These are phyloP conservation scores for Calonectria pauciramosa DNA, from an alignment of 2,329 filamentous ascomycete species.

Conservation along the genomic window DNA sequence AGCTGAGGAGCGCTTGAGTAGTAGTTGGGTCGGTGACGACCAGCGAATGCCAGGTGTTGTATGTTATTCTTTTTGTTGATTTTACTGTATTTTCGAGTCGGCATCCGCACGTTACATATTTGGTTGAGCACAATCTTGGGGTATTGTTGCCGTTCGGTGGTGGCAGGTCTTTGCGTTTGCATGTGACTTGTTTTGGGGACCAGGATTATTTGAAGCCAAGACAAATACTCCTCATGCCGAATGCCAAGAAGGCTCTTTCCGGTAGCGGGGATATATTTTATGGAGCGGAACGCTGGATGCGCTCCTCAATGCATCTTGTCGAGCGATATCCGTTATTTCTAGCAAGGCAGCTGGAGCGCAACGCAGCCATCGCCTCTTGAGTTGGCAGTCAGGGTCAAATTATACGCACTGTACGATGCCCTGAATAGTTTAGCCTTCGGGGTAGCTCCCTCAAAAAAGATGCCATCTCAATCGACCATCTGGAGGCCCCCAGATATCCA, in stretches of 20 bases:
- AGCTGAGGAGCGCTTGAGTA: slow-evolving; percentile 11
- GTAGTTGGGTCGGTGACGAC: slow-evolving; percentile 14
- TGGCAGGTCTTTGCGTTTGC: neutral
- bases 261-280: neutral
- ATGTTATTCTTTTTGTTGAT: neutral
- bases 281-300: neutral
- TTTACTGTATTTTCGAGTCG: neutral
- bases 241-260: neutral
- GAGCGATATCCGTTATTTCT: neutral
- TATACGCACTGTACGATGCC: neutral
- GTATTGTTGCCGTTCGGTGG: neutral
- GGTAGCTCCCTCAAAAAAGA: neutral
- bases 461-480: neutral
- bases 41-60: slow-evolving; percentile 11
- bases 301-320: neutral
- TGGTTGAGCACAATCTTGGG: neutral
- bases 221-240: neutral
- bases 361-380: neutral
- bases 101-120: neutral
- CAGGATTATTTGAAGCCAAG: neutral
- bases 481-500: neutral
- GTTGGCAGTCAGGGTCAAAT: neutral
- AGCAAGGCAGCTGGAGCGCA: neutral
- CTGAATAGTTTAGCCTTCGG: neutral
- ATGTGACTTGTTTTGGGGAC: neutral